A percentile compares a stretch with the other conserved stretches of the same genome.
phyloP scores from a whole-genome alignment of 2,329 filamentous ascomycete genomes.

The Ophiostoma perfectum region DNA sequence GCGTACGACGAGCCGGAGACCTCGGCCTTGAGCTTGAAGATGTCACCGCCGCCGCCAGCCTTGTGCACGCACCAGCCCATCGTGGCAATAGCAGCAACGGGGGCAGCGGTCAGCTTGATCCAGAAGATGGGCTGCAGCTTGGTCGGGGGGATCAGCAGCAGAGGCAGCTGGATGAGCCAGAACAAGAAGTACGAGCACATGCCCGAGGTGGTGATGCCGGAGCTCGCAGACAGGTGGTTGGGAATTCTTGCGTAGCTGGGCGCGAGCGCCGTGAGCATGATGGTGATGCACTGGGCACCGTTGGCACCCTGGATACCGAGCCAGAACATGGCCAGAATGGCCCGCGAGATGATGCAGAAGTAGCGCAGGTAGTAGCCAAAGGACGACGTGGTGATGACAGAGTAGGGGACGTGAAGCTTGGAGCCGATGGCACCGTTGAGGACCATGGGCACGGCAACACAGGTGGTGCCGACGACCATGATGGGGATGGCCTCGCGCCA shows the following conservation, averaged over 20 bases:
- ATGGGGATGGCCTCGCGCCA: slow-evolving; percentile 44
- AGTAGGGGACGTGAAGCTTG: slow-evolving; percentile 45
- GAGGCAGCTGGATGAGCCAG: slow-evolving; percentile 35
- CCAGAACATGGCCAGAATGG: slow-evolving; percentile 39
- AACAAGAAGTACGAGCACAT: slow-evolving; percentile 38
- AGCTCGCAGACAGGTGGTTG: slow-evolving; percentile 33
- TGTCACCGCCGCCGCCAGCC: slow-evolving; percentile 45
- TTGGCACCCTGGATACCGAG: slow-evolving; percentile 46
- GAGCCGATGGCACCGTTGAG: slow-evolving; percentile 45
- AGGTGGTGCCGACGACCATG: slow-evolving; percentile 55
- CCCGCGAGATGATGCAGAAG: slow-evolving; percentile 39
- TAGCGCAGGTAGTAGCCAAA: slow-evolving; percentile 45
- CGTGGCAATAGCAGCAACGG: slow-evolving; percentile 56
- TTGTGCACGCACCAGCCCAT: slow-evolving; percentile 59
- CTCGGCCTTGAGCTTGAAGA: slow-evolving; percentile 34
- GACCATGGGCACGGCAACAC: slow-evolving; percentile 50
- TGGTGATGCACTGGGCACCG: slow-evolving; percentile 29
- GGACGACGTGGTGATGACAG: slow-evolving; percentile 40
- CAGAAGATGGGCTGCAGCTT: slow-evolving; percentile 38
- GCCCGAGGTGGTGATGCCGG: slow-evolving; percentile 37
- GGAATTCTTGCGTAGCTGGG: slow-evolving; percentile 36
- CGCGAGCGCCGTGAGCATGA: slow-evolving; percentile 33
- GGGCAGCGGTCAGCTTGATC: slow-evolving; percentile 46
- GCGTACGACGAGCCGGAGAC: slow-evolving; percentile 44
- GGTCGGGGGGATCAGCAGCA: slow-evolving; percentile 27